A percentile compares a stretch with the other conserved stretches of the same genome.
Conservation (phyloP, 805 yeast genomes). For the Starmerella bombicola region DNA sequence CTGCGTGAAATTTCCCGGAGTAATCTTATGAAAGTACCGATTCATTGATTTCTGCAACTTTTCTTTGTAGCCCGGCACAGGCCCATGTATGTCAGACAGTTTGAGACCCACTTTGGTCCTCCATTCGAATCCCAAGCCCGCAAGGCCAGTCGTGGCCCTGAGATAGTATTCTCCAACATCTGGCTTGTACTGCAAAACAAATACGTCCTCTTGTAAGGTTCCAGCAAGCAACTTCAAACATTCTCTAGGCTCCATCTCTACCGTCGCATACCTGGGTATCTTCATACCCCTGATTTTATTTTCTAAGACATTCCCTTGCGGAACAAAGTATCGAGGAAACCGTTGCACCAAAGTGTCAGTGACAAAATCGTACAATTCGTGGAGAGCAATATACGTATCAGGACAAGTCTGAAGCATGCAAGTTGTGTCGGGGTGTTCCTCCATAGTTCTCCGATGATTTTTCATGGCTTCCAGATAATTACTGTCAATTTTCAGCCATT, state of each 20-base stretch:
- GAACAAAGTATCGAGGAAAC: slow-evolving; percentile 42
- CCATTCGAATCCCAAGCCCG: slow-evolving; percentile 69
- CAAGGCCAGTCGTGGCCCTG: slow-evolving; percentile 45
- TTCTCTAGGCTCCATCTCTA: slow-evolving; percentile 3
- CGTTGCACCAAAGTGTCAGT: slow-evolving; percentile 34
- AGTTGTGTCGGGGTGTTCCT: slow-evolving; percentile 8
- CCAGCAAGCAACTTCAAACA: slow-evolving; percentile 9
- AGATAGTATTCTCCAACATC: slow-evolving; percentile 33
- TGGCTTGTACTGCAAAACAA: slow-evolving; percentile 41
- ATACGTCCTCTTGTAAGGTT: slow-evolving; percentile 51
- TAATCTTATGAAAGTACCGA: slow-evolving; percentile 46
- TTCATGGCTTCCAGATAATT: slow-evolving; percentile 38
- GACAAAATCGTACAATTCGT: slow-evolving; percentile 39
- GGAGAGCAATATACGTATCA: slow-evolving; percentile 30
- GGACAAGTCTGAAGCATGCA: slow-evolving; percentile 8
- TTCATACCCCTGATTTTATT: slow-evolving; percentile 5
- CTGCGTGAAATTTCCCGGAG: slow-evolving; percentile 43
- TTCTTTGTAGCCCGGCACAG: slow-evolving; percentile 56
- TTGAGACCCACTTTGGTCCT: slow-evolving; percentile 40
- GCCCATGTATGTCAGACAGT: slow-evolving; percentile 50
- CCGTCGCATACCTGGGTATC: slow-evolving; percentile 8
- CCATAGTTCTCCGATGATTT: slow-evolving; percentile 10
- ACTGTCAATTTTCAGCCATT: slow-evolving; percentile 50
- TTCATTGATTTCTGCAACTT: slow-evolving; percentile 54
- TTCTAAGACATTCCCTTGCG: slow-evolving; percentile 11